These are phyloP conservation scores for Andrographis paniculata DNA, from an alignment of 305 asterid species.

Conservation along the genomic window DNA sequence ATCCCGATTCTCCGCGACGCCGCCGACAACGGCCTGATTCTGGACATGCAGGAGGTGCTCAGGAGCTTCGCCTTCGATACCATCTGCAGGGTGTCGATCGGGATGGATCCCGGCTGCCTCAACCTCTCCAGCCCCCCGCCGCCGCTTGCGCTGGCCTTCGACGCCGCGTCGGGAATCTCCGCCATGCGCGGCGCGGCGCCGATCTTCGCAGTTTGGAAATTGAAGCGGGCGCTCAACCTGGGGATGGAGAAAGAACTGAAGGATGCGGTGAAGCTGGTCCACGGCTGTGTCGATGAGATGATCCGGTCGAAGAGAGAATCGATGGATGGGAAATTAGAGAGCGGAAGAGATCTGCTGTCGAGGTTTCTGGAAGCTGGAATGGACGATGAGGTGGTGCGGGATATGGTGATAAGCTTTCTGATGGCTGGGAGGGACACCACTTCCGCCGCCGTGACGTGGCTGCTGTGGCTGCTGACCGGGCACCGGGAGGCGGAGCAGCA, in stretches of 20 bases:
- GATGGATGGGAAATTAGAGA: background rate
- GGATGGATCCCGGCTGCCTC: conserved; percentile 49
- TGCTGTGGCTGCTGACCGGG: conserved; percentile 42
- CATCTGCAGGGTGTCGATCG: conserved; percentile 45
- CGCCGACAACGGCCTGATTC: background rate
- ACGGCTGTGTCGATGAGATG: conserved; percentile 29
- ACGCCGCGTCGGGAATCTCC: conserved; percentile 42
- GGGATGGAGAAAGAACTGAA: conserved; percentile 50
- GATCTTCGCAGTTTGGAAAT: conserved; percentile 46
- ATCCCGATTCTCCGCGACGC: conserved; percentile 37
- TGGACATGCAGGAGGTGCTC: conserved; percentile 69
- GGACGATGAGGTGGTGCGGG: conserved; percentile 37
- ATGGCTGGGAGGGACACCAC: conserved; percentile 70
- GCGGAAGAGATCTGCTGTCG: conserved; percentile 33
- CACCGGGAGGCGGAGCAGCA: conserved; percentile 24
- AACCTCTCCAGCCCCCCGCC: conserved; percentile 27
- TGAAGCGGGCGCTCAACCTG: conserved; percentile 33
- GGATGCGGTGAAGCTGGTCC: conserved; percentile 35
- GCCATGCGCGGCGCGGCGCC: conserved; percentile 57
- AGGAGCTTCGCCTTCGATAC: conserved; percentile 57
- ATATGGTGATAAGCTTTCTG: conserved; percentile 50
- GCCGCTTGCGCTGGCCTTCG: conserved; percentile 47
- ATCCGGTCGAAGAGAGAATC: conserved; percentile 24
- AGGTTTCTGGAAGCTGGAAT: conserved; percentile 37
- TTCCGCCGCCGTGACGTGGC: conserved; percentile 66